phyloP scores from a whole-genome alignment of 345 rosid genomes.

The Chamaenerion angustifolium region DNA sequence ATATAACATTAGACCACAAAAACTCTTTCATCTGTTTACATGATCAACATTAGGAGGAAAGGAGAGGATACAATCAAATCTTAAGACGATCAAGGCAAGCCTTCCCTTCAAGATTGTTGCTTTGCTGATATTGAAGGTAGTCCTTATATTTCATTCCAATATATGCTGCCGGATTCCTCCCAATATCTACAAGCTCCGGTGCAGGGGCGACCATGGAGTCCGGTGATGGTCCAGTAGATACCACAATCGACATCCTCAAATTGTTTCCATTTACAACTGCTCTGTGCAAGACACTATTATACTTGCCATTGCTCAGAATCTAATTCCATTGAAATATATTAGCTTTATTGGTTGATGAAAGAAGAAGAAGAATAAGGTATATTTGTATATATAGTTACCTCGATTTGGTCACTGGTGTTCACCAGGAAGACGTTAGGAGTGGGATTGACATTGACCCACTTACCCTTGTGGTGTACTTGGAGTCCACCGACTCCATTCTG shows the following conservation, averaged over 20 bases:
- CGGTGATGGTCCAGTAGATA: slow-evolving; percentile 27
- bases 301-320: slow-evolving; percentile 41
- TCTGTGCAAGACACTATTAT: slow-evolving; percentile 36
- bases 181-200: slow-evolving; percentile 13
- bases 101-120: slow-evolving; percentile 21
- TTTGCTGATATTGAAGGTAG: slow-evolving; percentile 21
- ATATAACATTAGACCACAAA: too few species aligned
- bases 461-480: slow-evolving; percentile 29
- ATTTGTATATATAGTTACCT: slow-evolving; percentile 18
- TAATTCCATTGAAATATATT: background rate
- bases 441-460: slow-evolving; percentile 29
- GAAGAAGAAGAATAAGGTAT: too few species aligned
- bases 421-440: slow-evolving; percentile 30
- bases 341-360: too few species aligned
- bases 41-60: too few species aligned
- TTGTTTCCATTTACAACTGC: slow-evolving; percentile 25
- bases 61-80: background rate
- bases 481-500: slow-evolving; percentile 36
- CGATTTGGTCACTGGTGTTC: slow-evolving; percentile 36
- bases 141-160: slow-evolving; percentile 25
- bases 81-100: slow-evolving; percentile 19
- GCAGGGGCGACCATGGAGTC: slow-evolving; percentile 25
- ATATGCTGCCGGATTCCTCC: slow-evolving; percentile 11
- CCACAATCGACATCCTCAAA: slow-evolving; percentile 23
- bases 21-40: too few species aligned